These are phyloP conservation scores for Glycine soja DNA, from an alignment of 306 rosid species.

Conservation along the genomic window DNA sequence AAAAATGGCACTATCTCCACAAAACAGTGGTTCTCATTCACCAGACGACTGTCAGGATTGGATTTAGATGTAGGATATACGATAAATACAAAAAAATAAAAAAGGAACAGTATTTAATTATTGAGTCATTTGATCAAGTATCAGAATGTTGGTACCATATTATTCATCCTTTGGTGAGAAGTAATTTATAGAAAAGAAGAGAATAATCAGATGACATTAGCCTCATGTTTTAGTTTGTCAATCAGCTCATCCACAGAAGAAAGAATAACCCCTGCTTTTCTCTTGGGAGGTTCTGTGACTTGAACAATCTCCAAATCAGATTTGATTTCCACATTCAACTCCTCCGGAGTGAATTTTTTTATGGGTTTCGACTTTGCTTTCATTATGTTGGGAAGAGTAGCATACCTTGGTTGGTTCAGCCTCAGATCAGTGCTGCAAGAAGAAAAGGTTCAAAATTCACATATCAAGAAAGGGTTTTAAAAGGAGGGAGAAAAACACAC, in stretches of 20 bases:
- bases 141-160: constrained; percentile 27
- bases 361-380: constrained; percentile 88
- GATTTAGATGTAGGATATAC: neutral
- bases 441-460: neutral
- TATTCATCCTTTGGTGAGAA: no score
- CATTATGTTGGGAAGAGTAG: constrained; percentile 97
- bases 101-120: constrained; percentile 17
- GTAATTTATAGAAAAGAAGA: neutral
- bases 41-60: no score
- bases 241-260: constrained; percentile 91
- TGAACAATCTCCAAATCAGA: constrained; percentile 79
- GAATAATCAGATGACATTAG: constrained; percentile 68
- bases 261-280: constrained; percentile 82
- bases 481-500: neutral
- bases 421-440: constrained; percentile 86
- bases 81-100: constrained; percentile 16
- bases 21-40: no score
- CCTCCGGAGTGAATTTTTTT: constrained; percentile 73
- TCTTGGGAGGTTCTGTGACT: constrained; percentile 91
- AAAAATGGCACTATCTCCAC: no score
- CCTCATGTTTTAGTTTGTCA: constrained; percentile 87
- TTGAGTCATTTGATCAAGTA: constrained; percentile 32
- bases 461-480: constrained; percentile 11
- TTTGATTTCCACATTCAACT: constrained; percentile 77
- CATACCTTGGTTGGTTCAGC: constrained; percentile 93